These are phyloP conservation scores for Diaporthe vaccinii DNA, from an alignment of 2,329 filamentous ascomycete species.

Conservation along the genomic window DNA sequence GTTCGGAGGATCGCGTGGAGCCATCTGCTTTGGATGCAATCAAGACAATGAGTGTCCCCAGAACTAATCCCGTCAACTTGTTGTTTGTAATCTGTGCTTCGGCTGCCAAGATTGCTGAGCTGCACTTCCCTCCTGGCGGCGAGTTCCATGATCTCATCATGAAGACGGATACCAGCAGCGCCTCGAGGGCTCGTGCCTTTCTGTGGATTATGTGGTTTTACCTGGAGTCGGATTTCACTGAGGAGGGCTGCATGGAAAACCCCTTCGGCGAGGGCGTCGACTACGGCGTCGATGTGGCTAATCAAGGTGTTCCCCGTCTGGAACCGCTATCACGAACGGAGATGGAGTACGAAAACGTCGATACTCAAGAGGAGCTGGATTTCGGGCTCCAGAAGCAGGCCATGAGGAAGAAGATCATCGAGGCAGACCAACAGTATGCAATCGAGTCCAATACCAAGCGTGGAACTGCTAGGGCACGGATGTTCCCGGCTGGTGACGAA, in stretches of 20 bases:
- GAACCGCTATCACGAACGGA: slow-evolving; percentile 75
- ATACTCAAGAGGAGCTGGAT: slow-evolving; percentile 76
- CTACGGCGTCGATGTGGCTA: slow-evolving; percentile 74
- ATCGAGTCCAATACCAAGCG: slow-evolving; percentile 73
- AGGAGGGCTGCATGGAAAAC: slow-evolving; percentile 88
- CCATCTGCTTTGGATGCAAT: slow-evolving; percentile 88
- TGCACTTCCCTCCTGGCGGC: slow-evolving; percentile 86
- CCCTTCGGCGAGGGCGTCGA: slow-evolving; percentile 85
- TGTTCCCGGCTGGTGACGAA: slow-evolving; percentile 55
- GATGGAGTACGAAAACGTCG: slow-evolving; percentile 78
- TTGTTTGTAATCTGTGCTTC: slow-evolving; percentile 95
- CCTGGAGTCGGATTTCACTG: slow-evolving; percentile 93
- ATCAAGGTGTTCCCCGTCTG: slow-evolving; percentile 78
- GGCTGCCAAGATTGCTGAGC: slow-evolving; percentile 90
- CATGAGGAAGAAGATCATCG: slow-evolving; percentile 80
- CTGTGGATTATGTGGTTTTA: slow-evolving; percentile 99
- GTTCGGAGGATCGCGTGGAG: slow-evolving; percentile 89
- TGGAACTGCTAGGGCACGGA: slow-evolving; percentile 55
- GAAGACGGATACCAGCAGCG: slow-evolving; percentile 85
- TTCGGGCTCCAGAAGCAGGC: slow-evolving; percentile 82
- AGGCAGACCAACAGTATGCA: slow-evolving; percentile 79
- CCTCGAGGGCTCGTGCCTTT: slow-evolving; percentile 87
- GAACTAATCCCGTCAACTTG: slow-evolving; percentile 96
- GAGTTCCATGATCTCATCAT: slow-evolving; percentile 99
- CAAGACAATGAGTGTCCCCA: slow-evolving; percentile 73